Evolutionary conservation across 2,329 filamentous ascomycete species (phyloP).

Genomic region (Delphinella strobiligena): DNA sequence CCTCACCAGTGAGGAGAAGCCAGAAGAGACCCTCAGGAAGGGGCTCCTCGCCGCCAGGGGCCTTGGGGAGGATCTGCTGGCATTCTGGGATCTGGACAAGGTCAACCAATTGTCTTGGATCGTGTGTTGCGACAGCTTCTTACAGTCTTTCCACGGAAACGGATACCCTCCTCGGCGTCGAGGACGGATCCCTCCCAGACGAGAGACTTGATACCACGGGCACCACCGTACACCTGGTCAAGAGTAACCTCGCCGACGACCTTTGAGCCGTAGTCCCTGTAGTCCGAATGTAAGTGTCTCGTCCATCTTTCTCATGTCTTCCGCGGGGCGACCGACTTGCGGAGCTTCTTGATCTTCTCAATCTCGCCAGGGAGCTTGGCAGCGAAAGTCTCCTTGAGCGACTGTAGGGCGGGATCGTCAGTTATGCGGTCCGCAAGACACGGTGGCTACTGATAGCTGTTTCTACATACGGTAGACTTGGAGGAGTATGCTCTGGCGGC

Average conservation of each 20-base stretch:
- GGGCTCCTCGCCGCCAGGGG: constrained; percentile 90
- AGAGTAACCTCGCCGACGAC: constrained; percentile 96
- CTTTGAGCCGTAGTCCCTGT: constrained; percentile 85
- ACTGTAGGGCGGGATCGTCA: constrained; percentile 42
- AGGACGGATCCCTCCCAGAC: constrained; percentile 99
- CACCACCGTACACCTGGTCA: constrained; percentile 98
- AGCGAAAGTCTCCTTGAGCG: constrained; percentile 96
- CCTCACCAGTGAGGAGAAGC: constrained; percentile 96
- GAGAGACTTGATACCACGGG: constrained; percentile 94
- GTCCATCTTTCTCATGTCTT: neutral
- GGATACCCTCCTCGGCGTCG: constrained; percentile 97
- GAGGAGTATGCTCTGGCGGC: constrained; percentile 82
- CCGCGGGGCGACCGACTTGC: constrained; percentile 55
- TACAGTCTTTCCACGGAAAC: constrained; percentile 93
- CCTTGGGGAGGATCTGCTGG: constrained; percentile 94
- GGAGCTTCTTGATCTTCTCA: constrained; percentile 97
- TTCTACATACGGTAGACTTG: constrained; percentile 64
- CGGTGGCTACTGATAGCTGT: constrained; percentile 7
- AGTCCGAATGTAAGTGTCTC: constrained; percentile 13
- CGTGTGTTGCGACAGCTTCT: constrained; percentile 14
- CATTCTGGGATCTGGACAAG: constrained; percentile 72
- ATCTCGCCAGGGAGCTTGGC: constrained; percentile 92
- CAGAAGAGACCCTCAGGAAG: constrained; percentile 99
- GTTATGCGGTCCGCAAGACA: constrained; percentile 5
- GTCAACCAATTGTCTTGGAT: constrained; percentile 6